Evolutionary conservation across 192 early-diverging fungal genomes (phyloP).

Genomic region (Jimgerdemannia lactiflua): DNA sequence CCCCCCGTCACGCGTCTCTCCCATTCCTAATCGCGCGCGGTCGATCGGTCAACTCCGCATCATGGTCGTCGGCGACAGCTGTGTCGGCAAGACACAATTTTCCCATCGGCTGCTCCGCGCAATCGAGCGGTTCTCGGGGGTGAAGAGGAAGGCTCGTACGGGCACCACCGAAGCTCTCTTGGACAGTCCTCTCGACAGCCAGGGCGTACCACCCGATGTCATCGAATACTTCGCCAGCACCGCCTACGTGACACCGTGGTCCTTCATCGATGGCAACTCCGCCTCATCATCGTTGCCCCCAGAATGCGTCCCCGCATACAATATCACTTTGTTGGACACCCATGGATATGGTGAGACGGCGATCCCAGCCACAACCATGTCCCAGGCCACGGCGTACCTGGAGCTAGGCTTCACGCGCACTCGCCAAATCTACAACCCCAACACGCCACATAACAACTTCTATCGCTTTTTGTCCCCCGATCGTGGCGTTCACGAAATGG

Average conservation of each 20-base stretch:
- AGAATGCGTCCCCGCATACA: background rate
- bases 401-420: background rate
- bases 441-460: background rate
- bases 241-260: too few relatives aligned
- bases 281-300: too few relatives aligned
- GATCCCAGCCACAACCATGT: background rate
- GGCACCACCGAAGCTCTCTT: background rate
- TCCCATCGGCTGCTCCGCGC: conserved; percentile 21
- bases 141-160: too few relatives aligned
- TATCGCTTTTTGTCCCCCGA: too few relatives aligned
- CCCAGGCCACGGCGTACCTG: background rate
- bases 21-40: background rate
- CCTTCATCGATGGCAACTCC: background rate
- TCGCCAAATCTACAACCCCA: background rate
- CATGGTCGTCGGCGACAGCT: conserved; percentile 35
- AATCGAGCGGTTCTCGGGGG: background rate
- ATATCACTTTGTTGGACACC: background rate
- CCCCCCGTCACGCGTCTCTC: background rate
- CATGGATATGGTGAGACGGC: background rate
- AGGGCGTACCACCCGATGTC: background rate
- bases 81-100: conserved; percentile 34
- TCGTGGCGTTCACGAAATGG: background rate
- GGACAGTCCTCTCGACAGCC: too few relatives aligned
- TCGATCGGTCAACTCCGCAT: conserved; percentile 34
- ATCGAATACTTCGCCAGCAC: background rate